Percentiles rank a stretch among this genome's conserved stretches.
These are phyloP conservation scores for Trichoderma gamsii DNA, from an alignment of 495 filamentous ascomycete species.

Conservation along the genomic window DNA sequence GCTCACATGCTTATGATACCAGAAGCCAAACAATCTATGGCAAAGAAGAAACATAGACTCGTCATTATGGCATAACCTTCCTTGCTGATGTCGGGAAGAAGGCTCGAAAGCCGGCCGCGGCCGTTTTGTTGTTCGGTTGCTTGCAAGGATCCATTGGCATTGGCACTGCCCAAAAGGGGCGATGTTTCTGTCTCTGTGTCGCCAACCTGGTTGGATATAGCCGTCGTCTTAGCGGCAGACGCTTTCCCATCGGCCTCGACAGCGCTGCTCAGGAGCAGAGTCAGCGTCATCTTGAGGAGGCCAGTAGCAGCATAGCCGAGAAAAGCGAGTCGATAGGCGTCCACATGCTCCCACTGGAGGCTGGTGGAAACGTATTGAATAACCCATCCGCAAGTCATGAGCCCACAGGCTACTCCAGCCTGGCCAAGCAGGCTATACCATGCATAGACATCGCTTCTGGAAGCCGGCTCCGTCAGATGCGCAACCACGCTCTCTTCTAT, in stretches of 20 bases:
- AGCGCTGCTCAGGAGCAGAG: slow-evolving; percentile 50
- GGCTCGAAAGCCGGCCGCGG: slow-evolving; percentile 12
- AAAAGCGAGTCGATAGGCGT: slow-evolving; percentile 65
- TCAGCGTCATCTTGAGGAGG: slow-evolving; percentile 56
- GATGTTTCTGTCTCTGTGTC: slow-evolving; percentile 18
- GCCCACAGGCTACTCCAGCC: slow-evolving; percentile 62
- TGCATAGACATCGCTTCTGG: slow-evolving; percentile 67
- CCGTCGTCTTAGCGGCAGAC: not conserved
- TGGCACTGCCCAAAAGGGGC: slow-evolving; percentile 8
- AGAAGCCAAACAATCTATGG: slow-evolving; percentile 65
- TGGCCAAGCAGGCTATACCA: slow-evolving; percentile 74
- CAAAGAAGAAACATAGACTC: slow-evolving; percentile 64
- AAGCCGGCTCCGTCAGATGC: slow-evolving; percentile 57
- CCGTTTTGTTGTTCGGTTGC: not conserved
- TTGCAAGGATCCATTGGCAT: slow-evolving; percentile 25
- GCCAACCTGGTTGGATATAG: not conserved
- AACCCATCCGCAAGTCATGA: slow-evolving; percentile 59
- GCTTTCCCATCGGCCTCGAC: slow-evolving; percentile 50
- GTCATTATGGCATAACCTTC: slow-evolving; percentile 52
- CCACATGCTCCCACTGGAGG: slow-evolving; percentile 48
- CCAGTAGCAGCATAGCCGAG: slow-evolving; percentile 64
- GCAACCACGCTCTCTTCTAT: slow-evolving; percentile 74
- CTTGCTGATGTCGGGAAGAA: slow-evolving; percentile 46
- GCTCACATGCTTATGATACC: slow-evolving; percentile 55
- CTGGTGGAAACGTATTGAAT: slow-evolving; percentile 45